Base-by-base conservation (phyloP, 176 grass and related monocot species). In the Phragmites australis region DNA sequence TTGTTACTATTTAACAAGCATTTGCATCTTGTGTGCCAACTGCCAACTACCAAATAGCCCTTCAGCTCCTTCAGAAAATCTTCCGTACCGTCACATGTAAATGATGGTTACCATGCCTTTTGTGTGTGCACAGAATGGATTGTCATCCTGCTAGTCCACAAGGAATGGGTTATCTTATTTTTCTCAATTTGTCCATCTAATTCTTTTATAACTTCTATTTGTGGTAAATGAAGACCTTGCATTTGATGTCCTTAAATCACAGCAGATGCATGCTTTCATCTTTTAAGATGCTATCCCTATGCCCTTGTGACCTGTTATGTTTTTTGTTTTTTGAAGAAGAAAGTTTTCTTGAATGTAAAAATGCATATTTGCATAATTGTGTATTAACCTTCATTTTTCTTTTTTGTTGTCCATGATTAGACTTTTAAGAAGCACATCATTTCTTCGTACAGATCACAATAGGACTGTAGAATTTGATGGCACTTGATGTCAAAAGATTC, bases 41-140 rank as follows among this genome's bases (percentile, higher is more conserved):
- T 83, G 57, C 58, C 19, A 78, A 64, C 37, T 37, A 79, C 26
- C 47, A n/a, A 72, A 29, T 55, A 34, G 32, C 61, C 6, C 21
- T 87, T 70, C 2, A 11, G 46, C 40, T 37, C 29, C 49, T 23
- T 68, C 5, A 34, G 14, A 71, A 29, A 48, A 81, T 15, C 1
- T 9, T 55, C 30, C 8, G 14, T 46, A 22, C 6, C 56, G 3
- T 26, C 37, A 73, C 75, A 37, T 55, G 40, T 55, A 73, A 74
- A 66, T 80, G 76, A 73, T 47, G 16, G 16, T 26, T 46, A 45
- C 19, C 80, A 57, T 83, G 41, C 58, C 57, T 88, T 72, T 18
- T 83, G 40, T 79, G 49, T 78, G 45, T 27, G 45, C 8, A 42
- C n/a, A 8, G 51, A 44, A 72, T 66, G n/a, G 49, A 80, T 44